Conservation (phyloP, 805 yeast genomes). For the Saturnispora hagleri region DNA sequence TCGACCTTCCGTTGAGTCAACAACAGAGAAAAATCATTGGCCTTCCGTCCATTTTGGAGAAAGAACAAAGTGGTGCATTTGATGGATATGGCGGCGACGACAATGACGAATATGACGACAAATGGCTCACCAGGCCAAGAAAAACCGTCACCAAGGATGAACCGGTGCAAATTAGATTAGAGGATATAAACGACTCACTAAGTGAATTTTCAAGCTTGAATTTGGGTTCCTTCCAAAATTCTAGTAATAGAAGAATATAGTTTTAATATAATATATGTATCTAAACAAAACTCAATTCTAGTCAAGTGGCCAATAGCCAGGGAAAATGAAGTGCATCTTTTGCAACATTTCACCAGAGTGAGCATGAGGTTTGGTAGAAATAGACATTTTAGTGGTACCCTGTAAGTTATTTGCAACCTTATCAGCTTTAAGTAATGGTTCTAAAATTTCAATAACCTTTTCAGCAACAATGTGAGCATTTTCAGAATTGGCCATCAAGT, state of each 20-base stretch:
- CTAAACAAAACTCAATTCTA: background rate
- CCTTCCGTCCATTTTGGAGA: slow-evolving; percentile 18
- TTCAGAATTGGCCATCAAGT: slow-evolving; percentile 74
- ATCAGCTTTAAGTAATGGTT: slow-evolving; percentile 49
- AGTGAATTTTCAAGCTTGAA: background rate
- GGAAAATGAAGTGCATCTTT: slow-evolving; percentile 81
- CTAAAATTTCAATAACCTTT: slow-evolving; percentile 56
- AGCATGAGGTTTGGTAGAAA: slow-evolving; percentile 67
- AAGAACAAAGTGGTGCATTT: background rate
- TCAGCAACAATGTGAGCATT: slow-evolving; percentile 79
- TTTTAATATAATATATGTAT: background rate
- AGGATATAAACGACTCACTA: background rate
- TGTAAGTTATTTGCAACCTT: slow-evolving; percentile 59
- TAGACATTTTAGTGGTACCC: slow-evolving; percentile 73
- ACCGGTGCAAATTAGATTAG: slow-evolving; percentile 6
- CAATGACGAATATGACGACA: background rate
- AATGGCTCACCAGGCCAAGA: background rate
- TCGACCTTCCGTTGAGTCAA: slow-evolving; percentile 40
- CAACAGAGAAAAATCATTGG: slow-evolving; percentile 41
- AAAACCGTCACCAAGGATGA: background rate
- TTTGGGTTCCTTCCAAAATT: background rate
- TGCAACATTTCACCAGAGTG: slow-evolving; percentile 63
- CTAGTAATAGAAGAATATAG: background rate
- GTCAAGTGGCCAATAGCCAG: slow-evolving; percentile 70
- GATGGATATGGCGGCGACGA: slow-evolving; percentile 7